phyloP scores from a whole-genome alignment of 192 early-diverging fungal genomes.

The Linnemannia hyalina region DNA sequence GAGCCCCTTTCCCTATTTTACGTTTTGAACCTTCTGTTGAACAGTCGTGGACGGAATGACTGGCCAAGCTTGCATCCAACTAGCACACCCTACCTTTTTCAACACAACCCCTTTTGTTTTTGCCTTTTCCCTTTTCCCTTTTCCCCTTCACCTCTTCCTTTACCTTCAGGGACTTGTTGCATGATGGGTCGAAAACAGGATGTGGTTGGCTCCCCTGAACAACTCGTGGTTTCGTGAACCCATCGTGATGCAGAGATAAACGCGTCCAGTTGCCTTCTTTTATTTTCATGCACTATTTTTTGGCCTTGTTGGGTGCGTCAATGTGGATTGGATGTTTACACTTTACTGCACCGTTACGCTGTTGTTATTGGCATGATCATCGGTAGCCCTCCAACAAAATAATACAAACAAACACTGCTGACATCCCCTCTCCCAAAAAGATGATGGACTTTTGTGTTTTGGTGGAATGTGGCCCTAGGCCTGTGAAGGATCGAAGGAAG shows the following conservation, averaged over 20 bases:
- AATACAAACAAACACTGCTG: not conserved
- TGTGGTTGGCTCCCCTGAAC: slow-evolving; percentile 13
- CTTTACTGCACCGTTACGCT: not conserved
- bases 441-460: not conserved
- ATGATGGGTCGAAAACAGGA: not conserved
- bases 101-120: not conserved
- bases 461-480: not conserved
- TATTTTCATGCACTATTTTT: not conserved
- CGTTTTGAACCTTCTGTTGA: not conserved
- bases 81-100: not conserved
- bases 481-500: not conserved
- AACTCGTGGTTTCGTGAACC: slow-evolving; percentile 4
- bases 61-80: not conserved
- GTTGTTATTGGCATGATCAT: not conserved
- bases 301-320: not conserved
- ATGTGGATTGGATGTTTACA: not conserved
- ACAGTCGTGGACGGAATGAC: slow-evolving; percentile 4
- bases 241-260: slow-evolving; percentile 5
- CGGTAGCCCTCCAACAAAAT: not conserved
- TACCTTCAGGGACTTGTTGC: not conserved
- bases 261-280: not conserved
- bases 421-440: not conserved
- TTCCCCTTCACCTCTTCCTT: not conserved
- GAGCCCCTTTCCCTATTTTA: not conserved
- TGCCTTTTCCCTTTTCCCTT: not conserved